Percentiles rank a stretch among this genome's conserved stretches.
phyloP scores from a whole-genome alignment of 345 rosid genomes.

The Lumnitzera littorea region DNA sequence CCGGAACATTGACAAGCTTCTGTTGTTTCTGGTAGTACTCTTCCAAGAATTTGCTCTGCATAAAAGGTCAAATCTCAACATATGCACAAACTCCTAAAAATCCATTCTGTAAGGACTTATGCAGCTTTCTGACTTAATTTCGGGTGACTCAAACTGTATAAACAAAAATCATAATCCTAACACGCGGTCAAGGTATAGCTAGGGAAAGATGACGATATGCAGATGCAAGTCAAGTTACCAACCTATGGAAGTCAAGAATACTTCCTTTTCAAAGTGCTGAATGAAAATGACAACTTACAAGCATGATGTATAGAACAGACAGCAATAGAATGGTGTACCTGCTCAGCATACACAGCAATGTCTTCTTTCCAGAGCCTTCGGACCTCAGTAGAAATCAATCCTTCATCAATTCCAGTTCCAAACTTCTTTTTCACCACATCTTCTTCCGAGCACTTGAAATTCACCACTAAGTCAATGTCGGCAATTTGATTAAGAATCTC shows the following conservation, averaged over 20 bases:
- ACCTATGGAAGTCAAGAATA: background rate
- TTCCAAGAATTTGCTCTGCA: conserved; percentile 71
- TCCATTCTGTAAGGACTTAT: no score
- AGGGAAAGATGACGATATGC: background rate
- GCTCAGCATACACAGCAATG: conserved; percentile 34
- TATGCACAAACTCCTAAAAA: background rate
- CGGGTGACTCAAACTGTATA: background rate
- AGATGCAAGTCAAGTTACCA: background rate
- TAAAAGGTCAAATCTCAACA: conserved; percentile 2
- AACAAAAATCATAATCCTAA: no score
- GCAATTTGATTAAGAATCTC: conserved; percentile 80
- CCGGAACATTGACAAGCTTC: conserved; percentile 73
- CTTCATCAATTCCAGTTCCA: conserved; percentile 15
- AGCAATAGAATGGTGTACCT: conserved; percentile 31
- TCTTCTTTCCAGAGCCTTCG: conserved; percentile 38
- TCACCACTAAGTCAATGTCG: conserved; percentile 79
- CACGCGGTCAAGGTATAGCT: no score
- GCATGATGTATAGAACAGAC: background rate
- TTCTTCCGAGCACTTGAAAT: conserved; percentile 53
- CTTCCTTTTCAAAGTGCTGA: no score
- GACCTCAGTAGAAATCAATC: conserved; percentile 23
- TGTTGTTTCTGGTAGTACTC: conserved; percentile 71
- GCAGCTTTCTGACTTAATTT: no score
- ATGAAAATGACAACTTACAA: background rate
- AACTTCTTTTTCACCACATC: conserved; percentile 25